These are phyloP conservation scores for Filosporella fistucella DNA, from an alignment of 495 filamentous ascomycete species.

Conservation along the genomic window DNA sequence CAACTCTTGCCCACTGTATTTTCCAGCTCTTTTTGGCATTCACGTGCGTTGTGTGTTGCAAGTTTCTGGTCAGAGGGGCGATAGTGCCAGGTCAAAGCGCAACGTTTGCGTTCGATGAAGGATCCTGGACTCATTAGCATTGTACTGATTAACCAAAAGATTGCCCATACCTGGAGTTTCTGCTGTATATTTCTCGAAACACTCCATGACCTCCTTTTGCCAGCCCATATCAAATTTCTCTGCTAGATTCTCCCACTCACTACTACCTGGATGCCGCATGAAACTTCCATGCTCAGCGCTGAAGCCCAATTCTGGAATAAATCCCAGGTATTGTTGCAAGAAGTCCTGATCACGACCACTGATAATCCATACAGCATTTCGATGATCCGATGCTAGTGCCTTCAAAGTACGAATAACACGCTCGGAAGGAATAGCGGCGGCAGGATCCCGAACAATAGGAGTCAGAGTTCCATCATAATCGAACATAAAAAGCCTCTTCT, in stretches of 20 bases:
- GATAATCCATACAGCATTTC: constrained; percentile 96
- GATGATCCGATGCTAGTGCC: constrained; percentile 69
- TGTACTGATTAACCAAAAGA: neutral
- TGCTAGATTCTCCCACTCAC: constrained; percentile 81
- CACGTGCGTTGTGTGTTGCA: constrained; percentile 65
- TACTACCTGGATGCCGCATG: constrained; percentile 66
- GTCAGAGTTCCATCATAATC: constrained; percentile 99
- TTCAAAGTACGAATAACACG: constrained; percentile 74
- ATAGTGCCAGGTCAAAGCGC: constrained; percentile 96
- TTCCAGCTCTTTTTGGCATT: constrained; percentile 74
- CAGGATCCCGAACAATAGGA: constrained; percentile 86
- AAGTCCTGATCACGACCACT: constrained; percentile 89
- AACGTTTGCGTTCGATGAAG: constrained; percentile 87
- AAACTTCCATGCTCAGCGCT: constrained; percentile 96
- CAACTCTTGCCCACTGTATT: constrained; percentile 67
- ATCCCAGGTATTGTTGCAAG: constrained; percentile 78
- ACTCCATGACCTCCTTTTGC: constrained; percentile 73
- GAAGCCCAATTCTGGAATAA: constrained; percentile 78
- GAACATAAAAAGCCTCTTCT: constrained; percentile 87
- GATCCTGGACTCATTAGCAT: constrained; percentile 50
- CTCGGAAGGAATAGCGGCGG: constrained; percentile 80
- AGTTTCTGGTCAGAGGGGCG: constrained; percentile 82
- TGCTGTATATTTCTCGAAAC: constrained; percentile 83
- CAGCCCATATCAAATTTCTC: constrained; percentile 82
- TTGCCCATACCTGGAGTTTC: constrained; percentile 61